Conservation (phyloP, 1,284 basidiomycete genomes). For the Cryptococcus depauperatus region DNA sequence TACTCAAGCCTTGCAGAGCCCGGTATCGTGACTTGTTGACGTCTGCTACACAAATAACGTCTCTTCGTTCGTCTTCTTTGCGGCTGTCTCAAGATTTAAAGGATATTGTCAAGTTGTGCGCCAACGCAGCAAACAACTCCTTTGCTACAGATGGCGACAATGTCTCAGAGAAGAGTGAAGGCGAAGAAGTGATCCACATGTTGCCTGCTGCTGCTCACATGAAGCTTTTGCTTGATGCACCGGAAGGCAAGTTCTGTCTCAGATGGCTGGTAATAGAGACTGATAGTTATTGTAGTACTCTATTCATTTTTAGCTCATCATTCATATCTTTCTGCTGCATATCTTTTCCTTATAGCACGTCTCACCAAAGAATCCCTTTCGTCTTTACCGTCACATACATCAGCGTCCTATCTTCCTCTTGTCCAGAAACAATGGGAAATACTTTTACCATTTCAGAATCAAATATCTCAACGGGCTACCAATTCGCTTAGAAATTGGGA, state of each 20-base stretch:
- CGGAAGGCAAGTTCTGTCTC: slow-evolving; percentile 52
- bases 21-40: slow-evolving; percentile 87
- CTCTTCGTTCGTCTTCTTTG: slow-evolving; percentile 49
- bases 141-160: slow-evolving; percentile 7
- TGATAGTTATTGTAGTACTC: slow-evolving; percentile 39
- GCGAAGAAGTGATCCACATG: slow-evolving; percentile 52
- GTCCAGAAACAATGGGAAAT: slow-evolving; percentile 83
- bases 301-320: slow-evolving; percentile 75
- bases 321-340: slow-evolving; percentile 69
- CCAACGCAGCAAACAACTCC: slow-evolving; percentile 14
- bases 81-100: slow-evolving; percentile 40
- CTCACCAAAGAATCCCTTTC: slow-evolving; percentile 52
- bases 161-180: slow-evolving; percentile 15
- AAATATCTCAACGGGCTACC: slow-evolving; percentile 74
- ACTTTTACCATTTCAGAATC: slow-evolving; percentile 69
- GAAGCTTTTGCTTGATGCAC: slow-evolving; percentile 76
- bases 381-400: slow-evolving; percentile 25
- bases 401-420: slow-evolving; percentile 53
- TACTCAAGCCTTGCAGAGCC: slow-evolving; percentile 55
- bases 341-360: slow-evolving; percentile 75
- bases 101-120: slow-evolving; percentile 30
- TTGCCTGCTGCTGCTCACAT: slow-evolving; percentile 76
- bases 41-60: slow-evolving; percentile 78
- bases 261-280: too few relatives aligned
- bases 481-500: slow-evolving; percentile 39